Evolutionary conservation across 495 filamentous ascomycete species (phyloP), one percentile per base, ranked within the genome.

Genomic region (Hypoxylon lenormandii): DNA sequence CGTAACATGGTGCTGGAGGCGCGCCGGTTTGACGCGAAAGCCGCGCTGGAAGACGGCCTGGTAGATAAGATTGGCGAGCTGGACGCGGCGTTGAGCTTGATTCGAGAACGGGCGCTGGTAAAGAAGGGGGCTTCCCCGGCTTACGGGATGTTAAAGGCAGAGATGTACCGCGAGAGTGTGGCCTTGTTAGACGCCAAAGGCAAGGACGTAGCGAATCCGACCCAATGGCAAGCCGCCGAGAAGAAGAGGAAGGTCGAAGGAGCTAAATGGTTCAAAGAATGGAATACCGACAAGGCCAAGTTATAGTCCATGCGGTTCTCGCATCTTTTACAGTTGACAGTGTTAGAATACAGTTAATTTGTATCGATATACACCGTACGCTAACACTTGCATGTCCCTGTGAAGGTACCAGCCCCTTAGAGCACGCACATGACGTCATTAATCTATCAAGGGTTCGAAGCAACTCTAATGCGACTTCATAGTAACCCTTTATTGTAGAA

Each of bases 161-260:
- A 92, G 76, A 91, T 92, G 88, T 92, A 88, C 72, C 74, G 86
- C 6, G 86, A 89, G 74, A 83, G 81, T 0, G 69, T 92, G 36
- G 82, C 70, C 23, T 76, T 85, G 51, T 71, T 90, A 64, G 84
- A 84, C 46, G 70, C 74, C 12, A 79, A 80, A 70, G 79, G 68
- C 16, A 61, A 74, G 15, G 60, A 58, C 10, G 55, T 19, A 2
- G 12, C n/a, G 10, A 59, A 16, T 36, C 18, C 37, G 3, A 19
- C 53, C 23, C 59, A 63, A 13, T 52, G 69, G 64, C 70, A 70
- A 55, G 67, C 16, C 8, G 77, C 66, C 10, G 84, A 82, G 55
- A 75, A 86, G 73, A 72, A 73, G 56, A 81, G 79, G 77, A 81
- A 80, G 47, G 80, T 80, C 43, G 63, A 66, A 46, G 82, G 77